These are phyloP conservation scores for Fusarium scirpi DNA, from an alignment of 2,329 filamentous ascomycete species.

Conservation along the genomic window DNA sequence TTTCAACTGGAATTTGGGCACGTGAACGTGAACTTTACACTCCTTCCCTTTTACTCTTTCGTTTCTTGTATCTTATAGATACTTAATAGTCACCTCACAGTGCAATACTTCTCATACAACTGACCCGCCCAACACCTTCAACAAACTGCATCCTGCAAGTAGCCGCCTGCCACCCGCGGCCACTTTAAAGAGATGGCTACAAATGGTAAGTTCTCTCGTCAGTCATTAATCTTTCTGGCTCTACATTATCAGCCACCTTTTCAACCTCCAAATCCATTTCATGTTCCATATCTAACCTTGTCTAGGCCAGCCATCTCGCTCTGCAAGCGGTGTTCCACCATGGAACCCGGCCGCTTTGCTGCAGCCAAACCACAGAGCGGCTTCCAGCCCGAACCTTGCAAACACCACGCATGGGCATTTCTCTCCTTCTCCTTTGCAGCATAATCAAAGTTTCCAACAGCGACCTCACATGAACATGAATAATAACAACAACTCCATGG, in stretches of 20 bases:
- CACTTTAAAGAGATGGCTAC: constrained; percentile 48
- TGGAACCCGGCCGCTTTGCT: constrained; percentile 59
- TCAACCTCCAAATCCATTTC: constrained; percentile 6
- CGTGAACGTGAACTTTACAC: constrained; percentile 5
- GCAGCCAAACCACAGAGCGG: constrained; percentile 53
- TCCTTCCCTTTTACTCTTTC: constrained; percentile 19
- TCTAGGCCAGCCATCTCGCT: constrained; percentile 48
- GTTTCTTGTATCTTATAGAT: neutral
- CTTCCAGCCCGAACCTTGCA: constrained; percentile 46
- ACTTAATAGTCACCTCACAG: constrained; percentile 4
- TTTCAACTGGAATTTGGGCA: neutral
- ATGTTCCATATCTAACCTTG: constrained; percentile 26
- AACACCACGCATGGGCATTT: constrained; percentile 45
- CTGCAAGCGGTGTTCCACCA: constrained; percentile 46
- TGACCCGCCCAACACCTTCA: constrained; percentile 37
- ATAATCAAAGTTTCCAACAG: constrained; percentile 39
- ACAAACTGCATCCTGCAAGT: constrained; percentile 41
- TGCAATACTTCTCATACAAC: constrained; percentile 32
- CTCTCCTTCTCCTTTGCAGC: constrained; percentile 37
- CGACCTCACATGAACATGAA: constrained; percentile 48
- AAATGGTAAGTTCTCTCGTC: constrained; percentile 44
- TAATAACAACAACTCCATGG: constrained; percentile 51
- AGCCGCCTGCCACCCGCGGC: constrained; percentile 39
- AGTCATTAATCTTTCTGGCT: neutral
- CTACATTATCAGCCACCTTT: neutral